A percentile compares a stretch with the other conserved stretches of the same genome.
Evolutionary conservation across 1,284 basidiomycete species (phyloP).

Genomic region (Neonothopanus nambi): DNA sequence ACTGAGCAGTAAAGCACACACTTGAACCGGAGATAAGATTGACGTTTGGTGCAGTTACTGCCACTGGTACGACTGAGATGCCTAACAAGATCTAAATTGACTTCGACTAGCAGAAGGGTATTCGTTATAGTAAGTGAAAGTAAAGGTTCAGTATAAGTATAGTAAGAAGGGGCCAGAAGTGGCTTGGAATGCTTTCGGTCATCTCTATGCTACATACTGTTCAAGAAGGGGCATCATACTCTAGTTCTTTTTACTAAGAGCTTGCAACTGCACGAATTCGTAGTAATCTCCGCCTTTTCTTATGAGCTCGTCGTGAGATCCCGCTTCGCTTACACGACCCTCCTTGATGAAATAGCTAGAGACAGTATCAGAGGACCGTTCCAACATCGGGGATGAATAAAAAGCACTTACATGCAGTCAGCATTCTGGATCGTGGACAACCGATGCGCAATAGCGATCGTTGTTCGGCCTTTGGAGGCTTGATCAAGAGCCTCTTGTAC

Average conservation of each 20-base stretch:
- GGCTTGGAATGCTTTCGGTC: too few species aligned
- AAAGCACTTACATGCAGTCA: slow-evolving; percentile 78
- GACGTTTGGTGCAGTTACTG: too few species aligned
- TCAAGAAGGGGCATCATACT: too few species aligned
- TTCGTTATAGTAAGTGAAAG: too few species aligned
- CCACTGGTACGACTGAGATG: too few species aligned
- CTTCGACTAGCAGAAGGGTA: too few species aligned
- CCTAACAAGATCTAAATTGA: too few species aligned
- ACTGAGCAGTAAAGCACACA: too few species aligned
- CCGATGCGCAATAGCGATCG: slow-evolving; percentile 89
- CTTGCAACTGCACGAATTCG: slow-evolving; percentile 88
- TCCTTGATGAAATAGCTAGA: slow-evolving; percentile 85
- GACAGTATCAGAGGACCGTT: slow-evolving; percentile 19
- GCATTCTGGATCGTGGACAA: slow-evolving; percentile 94
- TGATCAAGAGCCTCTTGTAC: slow-evolving; percentile 94
- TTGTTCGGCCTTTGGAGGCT: slow-evolving; percentile 88
- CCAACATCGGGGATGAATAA: not conserved
- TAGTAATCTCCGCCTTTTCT: slow-evolving; percentile 77
- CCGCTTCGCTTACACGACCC: slow-evolving; percentile 84
- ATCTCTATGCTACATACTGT: too few species aligned
- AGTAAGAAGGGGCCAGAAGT: too few species aligned
- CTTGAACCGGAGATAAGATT: too few species aligned
- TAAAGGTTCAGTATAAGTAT: too few species aligned
- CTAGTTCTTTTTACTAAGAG: slow-evolving; percentile 56
- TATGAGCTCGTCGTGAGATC: slow-evolving; percentile 86